These are phyloP conservation scores for Platanthera zijinensis DNA, from an alignment of 106 monocot species.

Conservation along the genomic window DNA sequence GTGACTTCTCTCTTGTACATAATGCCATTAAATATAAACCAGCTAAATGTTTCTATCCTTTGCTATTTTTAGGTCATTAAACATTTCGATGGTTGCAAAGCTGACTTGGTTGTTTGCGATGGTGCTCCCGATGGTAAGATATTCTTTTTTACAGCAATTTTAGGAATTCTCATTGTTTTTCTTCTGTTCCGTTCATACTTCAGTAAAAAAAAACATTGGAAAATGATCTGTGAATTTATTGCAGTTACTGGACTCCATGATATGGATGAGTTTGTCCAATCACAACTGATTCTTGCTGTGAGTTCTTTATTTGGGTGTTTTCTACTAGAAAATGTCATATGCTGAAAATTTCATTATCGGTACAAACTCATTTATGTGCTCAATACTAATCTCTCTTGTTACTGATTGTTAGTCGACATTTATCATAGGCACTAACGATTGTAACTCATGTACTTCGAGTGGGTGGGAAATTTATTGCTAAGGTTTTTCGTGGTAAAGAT, in stretches of 20 bases:
- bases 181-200: conserved; percentile 1
- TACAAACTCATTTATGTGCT: conserved; percentile 3
- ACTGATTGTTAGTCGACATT: neutral
- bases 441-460: conserved; percentile 90
- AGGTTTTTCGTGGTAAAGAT: conserved; percentile 98
- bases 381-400: neutral
- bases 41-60: neutral
- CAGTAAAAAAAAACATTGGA: neutral
- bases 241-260: conserved; percentile 98
- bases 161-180: neutral
- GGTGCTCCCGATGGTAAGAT: conserved; percentile 94
- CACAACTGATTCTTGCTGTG: conserved; percentile 92
- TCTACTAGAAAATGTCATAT: neutral
- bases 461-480: conserved; percentile 92
- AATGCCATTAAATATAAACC: neutral
- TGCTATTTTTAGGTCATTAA: conserved; percentile 60
- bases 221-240: conserved; percentile 8
- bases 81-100: conserved; percentile 98
- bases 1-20: neutral
- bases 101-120: conserved; percentile 97
- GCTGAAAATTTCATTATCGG: neutral
- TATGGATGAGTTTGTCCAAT: conserved; percentile 99
- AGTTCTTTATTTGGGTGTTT: conserved; percentile 17
- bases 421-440: conserved; percentile 73
- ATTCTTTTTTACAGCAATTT: neutral